Conservation (phyloP, 345 rosid genomes). For the Ceriops tagal region DNA sequence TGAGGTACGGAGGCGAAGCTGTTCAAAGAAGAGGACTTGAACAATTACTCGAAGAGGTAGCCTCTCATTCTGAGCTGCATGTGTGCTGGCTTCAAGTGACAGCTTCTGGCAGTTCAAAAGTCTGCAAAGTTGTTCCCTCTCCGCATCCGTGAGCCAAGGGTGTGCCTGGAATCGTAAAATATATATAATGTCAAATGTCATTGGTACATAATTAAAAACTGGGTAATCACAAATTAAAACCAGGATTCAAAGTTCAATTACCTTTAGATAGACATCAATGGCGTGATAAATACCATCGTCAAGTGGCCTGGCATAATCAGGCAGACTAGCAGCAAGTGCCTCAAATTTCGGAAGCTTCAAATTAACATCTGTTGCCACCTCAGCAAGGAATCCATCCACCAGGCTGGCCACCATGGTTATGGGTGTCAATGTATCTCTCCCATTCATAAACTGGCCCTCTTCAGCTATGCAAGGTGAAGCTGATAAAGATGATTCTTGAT, state of each 20-base stretch:
- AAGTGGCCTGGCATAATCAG: constrained; percentile 73
- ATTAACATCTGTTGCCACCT: constrained; percentile 89
- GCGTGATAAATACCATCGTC: constrained; percentile 92
- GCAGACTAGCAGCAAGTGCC: constrained; percentile 60
- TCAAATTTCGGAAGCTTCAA: constrained; percentile 69
- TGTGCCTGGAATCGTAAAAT: constrained; percentile 55
- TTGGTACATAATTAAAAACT: neutral
- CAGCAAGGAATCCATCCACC: constrained; percentile 78
- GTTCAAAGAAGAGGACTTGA: constrained; percentile 89
- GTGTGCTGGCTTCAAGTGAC: constrained; percentile 74
- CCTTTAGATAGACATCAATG: constrained; percentile 85
- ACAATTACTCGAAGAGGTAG: constrained; percentile 78
- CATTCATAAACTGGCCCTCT: constrained; percentile 46
- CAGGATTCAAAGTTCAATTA: constrained; percentile 13
- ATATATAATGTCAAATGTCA: neutral
- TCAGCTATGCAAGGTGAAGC: constrained; percentile 36
- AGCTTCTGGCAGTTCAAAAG: constrained; percentile 79
- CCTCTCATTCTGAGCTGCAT: constrained; percentile 85
- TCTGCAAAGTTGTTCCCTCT: constrained; percentile 63
- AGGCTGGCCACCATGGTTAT: constrained; percentile 66
- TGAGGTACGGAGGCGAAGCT: constrained; percentile 36
- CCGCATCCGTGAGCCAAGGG: constrained; percentile 74
- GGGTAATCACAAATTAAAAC: neutral
- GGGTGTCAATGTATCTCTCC: constrained; percentile 50
- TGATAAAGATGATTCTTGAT: constrained; percentile 15